Percentiles rank a stretch among this genome's conserved stretches.
Evolutionary conservation across 257 asterid genomes (phyloP).

Genomic region (Nyctanthes arbortristis): DNA sequence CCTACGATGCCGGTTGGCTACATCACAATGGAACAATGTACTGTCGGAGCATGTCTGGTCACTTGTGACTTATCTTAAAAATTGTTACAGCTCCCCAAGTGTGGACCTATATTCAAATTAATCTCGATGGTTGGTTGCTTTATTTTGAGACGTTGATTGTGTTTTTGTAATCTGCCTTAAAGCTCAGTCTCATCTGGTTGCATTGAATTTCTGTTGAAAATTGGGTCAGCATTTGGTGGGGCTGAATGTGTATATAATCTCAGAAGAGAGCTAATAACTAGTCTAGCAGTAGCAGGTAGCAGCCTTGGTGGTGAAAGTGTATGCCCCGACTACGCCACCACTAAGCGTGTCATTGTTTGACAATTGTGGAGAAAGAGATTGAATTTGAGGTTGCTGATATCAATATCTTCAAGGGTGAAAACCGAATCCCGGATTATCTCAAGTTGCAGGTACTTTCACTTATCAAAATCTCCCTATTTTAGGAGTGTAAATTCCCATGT

Average conservation of each 20-base stretch:
- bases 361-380: slow-evolving; percentile 28
- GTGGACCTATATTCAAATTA: no score
- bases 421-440: slow-evolving; percentile 21
- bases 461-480: not conserved
- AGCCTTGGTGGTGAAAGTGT: slow-evolving; percentile 44
- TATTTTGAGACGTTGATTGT: no score
- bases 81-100: no score
- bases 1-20: no score
- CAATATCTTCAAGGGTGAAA: slow-evolving; percentile 26
- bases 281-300: no score
- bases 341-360: slow-evolving; percentile 31
- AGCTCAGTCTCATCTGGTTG: no score
- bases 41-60: no score
- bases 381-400: slow-evolving; percentile 22
- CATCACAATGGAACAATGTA: no score
- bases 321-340: slow-evolving; percentile 22
- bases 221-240: not conserved
- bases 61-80: no score
- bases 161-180: no score
- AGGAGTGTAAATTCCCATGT: no score
- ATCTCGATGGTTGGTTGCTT: no score
- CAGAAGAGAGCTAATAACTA: not conserved
- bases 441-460: slow-evolving; percentile 24
- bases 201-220: not conserved
- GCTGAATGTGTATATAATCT: not conserved